Conservation (phyloP, 192 early-diverging fungal species). For the Oehlia diaphana region DNA sequence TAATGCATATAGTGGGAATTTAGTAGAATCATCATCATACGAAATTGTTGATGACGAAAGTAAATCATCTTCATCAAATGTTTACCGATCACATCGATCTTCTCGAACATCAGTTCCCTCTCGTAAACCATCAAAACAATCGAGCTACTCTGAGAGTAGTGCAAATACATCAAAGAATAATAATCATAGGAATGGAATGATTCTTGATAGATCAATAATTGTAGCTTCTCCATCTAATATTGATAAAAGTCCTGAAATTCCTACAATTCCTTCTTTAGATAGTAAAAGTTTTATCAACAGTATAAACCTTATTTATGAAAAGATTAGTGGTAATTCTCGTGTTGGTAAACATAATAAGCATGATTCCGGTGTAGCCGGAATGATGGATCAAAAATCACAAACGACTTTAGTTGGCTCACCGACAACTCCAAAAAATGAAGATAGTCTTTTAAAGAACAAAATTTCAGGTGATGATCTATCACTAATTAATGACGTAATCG, state of each 20-base stretch:
- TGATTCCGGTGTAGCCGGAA: not conserved
- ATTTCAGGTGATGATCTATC: not conserved
- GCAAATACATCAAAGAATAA: too few species aligned
- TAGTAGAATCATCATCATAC: not conserved
- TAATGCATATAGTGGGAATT: not conserved
- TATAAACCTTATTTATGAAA: not conserved
- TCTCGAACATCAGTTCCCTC: too few species aligned
- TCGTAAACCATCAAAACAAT: too few species aligned
- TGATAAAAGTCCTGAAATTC: too few species aligned
- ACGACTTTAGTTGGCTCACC: conserved; percentile 10
- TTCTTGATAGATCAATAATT: too few species aligned
- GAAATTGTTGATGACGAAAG: too few species aligned
- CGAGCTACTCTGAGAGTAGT: too few species aligned
- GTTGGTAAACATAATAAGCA: not conserved
- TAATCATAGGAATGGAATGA: too few species aligned
- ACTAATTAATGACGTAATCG: not conserved
- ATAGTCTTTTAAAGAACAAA: not conserved
- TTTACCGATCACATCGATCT: too few species aligned
- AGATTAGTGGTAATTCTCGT: not conserved
- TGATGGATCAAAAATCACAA: conserved; percentile 11
- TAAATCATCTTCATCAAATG: too few species aligned
- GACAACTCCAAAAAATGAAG: not conserved
- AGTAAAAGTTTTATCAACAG: not conserved
- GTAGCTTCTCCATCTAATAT: too few species aligned
- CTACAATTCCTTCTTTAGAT: not conserved